Evolutionary conservation across 441 rosid genomes (phyloP).

Genomic region (Gossypium trilobum): DNA sequence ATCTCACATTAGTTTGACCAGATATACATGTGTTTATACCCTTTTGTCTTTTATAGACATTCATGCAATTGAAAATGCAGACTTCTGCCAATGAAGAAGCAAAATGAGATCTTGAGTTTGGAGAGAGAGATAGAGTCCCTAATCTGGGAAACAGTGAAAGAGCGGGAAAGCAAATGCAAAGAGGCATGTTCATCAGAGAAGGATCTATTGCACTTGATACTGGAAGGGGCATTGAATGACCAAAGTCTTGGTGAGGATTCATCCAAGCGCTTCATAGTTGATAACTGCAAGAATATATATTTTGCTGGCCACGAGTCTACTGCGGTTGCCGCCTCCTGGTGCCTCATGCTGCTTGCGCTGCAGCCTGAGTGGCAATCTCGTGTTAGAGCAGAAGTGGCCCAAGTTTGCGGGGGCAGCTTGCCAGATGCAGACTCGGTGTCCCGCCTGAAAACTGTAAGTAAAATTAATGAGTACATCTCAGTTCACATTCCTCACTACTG

Average conservation of each 20-base stretch:
- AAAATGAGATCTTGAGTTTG: slow-evolving; percentile 30
- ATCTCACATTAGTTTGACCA: too few species aligned
- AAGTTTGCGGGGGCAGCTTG: slow-evolving; percentile 23
- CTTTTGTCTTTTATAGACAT: background rate
- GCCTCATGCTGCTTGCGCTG: slow-evolving; percentile 52
- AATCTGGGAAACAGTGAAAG: slow-evolving; percentile 64
- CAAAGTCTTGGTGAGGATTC: slow-evolving; percentile 28
- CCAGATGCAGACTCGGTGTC: slow-evolving; percentile 31
- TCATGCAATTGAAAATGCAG: slow-evolving; percentile 10
- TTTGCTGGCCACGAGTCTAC: slow-evolving; percentile 51
- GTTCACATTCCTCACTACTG: background rate
- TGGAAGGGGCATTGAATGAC: slow-evolving; percentile 44
- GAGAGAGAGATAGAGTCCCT: slow-evolving; percentile 52
- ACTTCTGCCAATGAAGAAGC: slow-evolving; percentile 26
- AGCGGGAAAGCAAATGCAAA: slow-evolving; percentile 30
- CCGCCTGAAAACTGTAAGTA: slow-evolving; percentile 40
- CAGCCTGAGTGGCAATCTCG: slow-evolving; percentile 53
- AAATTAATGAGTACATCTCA: background rate
- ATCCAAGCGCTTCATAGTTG: slow-evolving; percentile 43
- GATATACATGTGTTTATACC: too few species aligned
- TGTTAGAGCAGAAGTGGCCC: slow-evolving; percentile 34
- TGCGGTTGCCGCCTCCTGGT: slow-evolving; percentile 53
- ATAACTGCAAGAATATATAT: slow-evolving; percentile 27
- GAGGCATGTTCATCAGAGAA: slow-evolving; percentile 28
- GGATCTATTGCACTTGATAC: slow-evolving; percentile 51